These are phyloP conservation scores for Leishmania guyanensis DNA, from an alignment of 208 protist species.

Conservation along the genomic window DNA sequence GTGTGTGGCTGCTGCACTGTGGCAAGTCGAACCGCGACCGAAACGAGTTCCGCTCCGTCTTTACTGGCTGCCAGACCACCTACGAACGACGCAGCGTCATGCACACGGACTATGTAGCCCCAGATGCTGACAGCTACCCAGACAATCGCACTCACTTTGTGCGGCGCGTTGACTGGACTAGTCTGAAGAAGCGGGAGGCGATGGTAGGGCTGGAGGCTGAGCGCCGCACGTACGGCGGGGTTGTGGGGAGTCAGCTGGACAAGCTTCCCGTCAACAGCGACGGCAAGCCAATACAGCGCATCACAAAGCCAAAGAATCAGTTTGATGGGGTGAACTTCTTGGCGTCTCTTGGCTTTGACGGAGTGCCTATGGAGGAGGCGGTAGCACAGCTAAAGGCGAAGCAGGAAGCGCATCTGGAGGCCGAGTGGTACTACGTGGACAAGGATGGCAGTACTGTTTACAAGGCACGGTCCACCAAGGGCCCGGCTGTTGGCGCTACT, in stretches of 20 bases:
- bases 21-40: slow-evolving; percentile 40
- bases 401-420: slow-evolving; percentile 39
- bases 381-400: slow-evolving; percentile 58
- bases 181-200: slow-evolving; percentile 43
- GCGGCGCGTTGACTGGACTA: slow-evolving; percentile 68
- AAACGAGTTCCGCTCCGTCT: slow-evolving; percentile 77
- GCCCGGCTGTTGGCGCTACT: background rate
- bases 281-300: slow-evolving; percentile 23
- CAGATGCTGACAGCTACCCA: slow-evolving; percentile 51
- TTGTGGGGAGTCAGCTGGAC: slow-evolving; percentile 8
- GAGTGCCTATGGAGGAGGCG: slow-evolving; percentile 50
- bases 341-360: slow-evolving; percentile 54
- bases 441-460: slow-evolving; percentile 81
- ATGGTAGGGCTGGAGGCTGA: slow-evolving; percentile 37
- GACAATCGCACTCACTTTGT: slow-evolving; percentile 72
- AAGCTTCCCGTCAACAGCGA: slow-evolving; percentile 21
- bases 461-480: slow-evolving; percentile 46
- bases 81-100: slow-evolving; percentile 59
- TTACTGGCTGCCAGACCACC: slow-evolving; percentile 65
- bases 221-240: slow-evolving; percentile 13
- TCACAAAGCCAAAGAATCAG: slow-evolving; percentile 85
- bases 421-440: slow-evolving; percentile 71
- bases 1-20: slow-evolving; percentile 66
- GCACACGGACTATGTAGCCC: slow-evolving; percentile 64
- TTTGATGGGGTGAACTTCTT: slow-evolving; percentile 82